Evolutionary conservation across 805 yeast genomes (phyloP), one percentile per base, ranked within the genome.

Genomic region (Saccharomycopsis malanga): DNA sequence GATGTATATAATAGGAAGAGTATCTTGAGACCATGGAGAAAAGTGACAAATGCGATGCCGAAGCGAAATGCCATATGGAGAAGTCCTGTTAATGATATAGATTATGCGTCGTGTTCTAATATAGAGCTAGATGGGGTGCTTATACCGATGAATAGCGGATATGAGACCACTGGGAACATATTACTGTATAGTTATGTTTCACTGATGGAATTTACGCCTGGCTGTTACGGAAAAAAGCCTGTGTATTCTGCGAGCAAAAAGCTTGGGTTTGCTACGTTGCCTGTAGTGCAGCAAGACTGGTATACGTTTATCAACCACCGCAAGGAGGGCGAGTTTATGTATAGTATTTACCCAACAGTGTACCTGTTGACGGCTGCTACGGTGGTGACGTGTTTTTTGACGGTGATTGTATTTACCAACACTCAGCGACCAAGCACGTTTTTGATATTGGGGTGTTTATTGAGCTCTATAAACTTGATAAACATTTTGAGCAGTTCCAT

Each of bases 321-420:
- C 21, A 55, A 59, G 3, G 57, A 62, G 50, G 61, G 64, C 4
- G 79, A 80, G 1, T 54, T 70, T 2, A 81, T 75, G 61, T 75
- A 74, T 58, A 72, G 83, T 41, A 68, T 81, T 15, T 82, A 74
- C 49, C 79, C 88, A 0, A 69, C 81, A 34, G 65, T 83, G 1
- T 78, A 79, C 57, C 73, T 85, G 0, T 59, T 83, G 18, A 72
- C 86, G 7, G 72, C 79, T 0, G 79, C 83, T 59, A 76, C 83
- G 4, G 82, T 83, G 17, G 73, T 83, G 4, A 74, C 83, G 2
- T 67, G 81, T 61, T 78, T 77, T 53, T 64, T 81, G 21, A 79
- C 88, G 0, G 62, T 84, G 7, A 71, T 82, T 44, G 77, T 81
- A 14, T 72, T 81, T 52, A 75, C 87, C 5, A 81, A 79, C 57